Base-by-base conservation (phyloP, 495 filamentous ascomycete genomes). In the Acidomyces sp. region DNA sequence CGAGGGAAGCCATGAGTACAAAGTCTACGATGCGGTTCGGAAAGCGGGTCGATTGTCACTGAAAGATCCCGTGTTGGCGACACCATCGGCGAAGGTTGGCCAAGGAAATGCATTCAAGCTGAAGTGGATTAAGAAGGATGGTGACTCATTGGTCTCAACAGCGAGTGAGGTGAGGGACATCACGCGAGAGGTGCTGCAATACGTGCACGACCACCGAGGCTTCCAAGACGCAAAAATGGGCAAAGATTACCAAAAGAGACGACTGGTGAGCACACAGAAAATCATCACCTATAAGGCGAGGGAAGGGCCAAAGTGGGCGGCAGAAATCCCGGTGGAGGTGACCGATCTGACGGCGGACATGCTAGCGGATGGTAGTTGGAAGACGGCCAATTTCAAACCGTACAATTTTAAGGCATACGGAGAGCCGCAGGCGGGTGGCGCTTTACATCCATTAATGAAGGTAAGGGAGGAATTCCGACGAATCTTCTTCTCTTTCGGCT, bases 391-490 rank as follows among this genome's bases (percentile, higher is more conserved):
- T 21, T 85, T 95, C 63, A 96, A 97, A 66, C 82, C 87, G 23
- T 95, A 95, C 67, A 97, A 95, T 66, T 96, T 95, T 71, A 85
- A 85, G 44, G 80, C 90, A 13, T 73, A 86, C 45, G 90, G 90
- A 43, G 79, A 83, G 5, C 66, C 72, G 26, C 78, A 85, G 39
- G 66, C 74, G 19, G 68, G 80, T n/a, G 88, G 88, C 34, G 83
- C 90, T 17, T 65, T 97, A 45, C 88, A 96, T 64, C 90, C 90
- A 2, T 67, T 96, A 51, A 95, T 82, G 62, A 95, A 95, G 64
- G 87, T 95, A 44, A 78, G 87, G 34, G 69, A 79, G 43, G 90
- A 95, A 62, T 92, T 96, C 71, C 72, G 90, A 32, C 81, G 84
- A 55, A 94, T 95, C 59, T 95, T 96, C 76, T 97, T 97, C 62